Conservation (phyloP, 768 basidiomycete genomes). For the Fomitopsis pulvina region DNA sequence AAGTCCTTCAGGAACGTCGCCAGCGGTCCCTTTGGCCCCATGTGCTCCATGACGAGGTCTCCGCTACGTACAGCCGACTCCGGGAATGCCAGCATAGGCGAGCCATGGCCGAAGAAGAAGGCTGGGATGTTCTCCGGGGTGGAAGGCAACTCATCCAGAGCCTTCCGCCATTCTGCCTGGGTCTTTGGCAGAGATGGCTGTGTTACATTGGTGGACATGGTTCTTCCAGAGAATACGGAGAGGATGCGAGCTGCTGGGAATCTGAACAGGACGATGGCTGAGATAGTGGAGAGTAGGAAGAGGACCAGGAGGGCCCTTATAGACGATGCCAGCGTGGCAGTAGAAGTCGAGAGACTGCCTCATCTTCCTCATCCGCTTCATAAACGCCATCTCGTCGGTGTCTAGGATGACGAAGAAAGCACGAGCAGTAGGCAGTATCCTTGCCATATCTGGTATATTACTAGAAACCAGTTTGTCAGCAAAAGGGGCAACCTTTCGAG, state of each 20-base stretch:
- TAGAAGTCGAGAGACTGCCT: too few relatives aligned
- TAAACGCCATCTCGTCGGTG: too few relatives aligned
- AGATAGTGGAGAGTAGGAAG: constrained; percentile 8
- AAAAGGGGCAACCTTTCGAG: not conserved
- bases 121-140: constrained; percentile 59
- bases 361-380: too few relatives aligned
- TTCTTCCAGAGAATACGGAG: constrained; percentile 3
- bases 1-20: constrained; percentile 58
- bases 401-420: not conserved
- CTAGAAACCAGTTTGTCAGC: not conserved
- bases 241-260: constrained; percentile 12
- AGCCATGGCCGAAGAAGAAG: constrained; percentile 75
- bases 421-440: not conserved
- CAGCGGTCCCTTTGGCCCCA: constrained; percentile 49
- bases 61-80: constrained; percentile 6
- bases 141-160: constrained; percentile 47
- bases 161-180: constrained; percentile 41
- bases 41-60: constrained; percentile 11
- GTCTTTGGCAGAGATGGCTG: constrained; percentile 26
- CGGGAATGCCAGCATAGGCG: constrained; percentile 43
- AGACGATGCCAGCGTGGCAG: too few relatives aligned
- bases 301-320: not conserved
- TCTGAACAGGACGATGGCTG: constrained; percentile 8
- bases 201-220: constrained; percentile 13
- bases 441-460: not conserved